These are phyloP conservation scores for Articulospora tetracladia DNA, from an alignment of 495 filamentous ascomycete species.

Conservation along the genomic window DNA sequence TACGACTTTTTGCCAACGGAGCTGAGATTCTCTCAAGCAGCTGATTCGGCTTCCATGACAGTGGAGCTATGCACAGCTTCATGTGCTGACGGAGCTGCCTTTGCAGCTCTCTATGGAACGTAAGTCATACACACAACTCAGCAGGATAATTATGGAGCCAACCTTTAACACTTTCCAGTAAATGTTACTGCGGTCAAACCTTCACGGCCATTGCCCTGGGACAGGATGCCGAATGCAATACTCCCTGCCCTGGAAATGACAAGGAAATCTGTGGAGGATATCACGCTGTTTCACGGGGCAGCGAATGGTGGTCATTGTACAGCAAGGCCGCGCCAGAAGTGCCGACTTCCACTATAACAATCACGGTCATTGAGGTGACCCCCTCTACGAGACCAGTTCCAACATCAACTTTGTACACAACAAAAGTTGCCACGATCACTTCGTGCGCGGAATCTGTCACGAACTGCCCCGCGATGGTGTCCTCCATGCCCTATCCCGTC, in stretches of 20 bases:
- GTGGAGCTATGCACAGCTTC: neutral
- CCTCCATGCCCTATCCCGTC: neutral
- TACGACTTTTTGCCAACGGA: neutral
- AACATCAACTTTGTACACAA: neutral
- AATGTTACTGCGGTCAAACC: neutral
- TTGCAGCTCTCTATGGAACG: neutral
- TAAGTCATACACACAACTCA: neutral
- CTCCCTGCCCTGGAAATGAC: neutral
- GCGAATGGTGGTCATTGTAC: constrained; percentile 2
- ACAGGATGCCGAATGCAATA: neutral
- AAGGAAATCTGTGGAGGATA: neutral
- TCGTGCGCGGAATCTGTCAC: neutral
- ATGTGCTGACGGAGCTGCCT: neutral
- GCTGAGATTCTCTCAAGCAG: neutral
- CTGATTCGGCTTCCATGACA: neutral
- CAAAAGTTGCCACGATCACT: neutral
- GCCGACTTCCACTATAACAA: neutral
- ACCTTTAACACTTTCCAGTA: neutral
- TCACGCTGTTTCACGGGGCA: neutral
- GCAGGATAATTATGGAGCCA: neutral
- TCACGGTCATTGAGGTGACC: neutral
- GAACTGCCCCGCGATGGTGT: neutral
- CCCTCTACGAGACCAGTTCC: neutral
- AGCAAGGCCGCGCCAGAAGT: neutral
- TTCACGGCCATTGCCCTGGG: neutral